Percentiles rank a stretch among this genome's conserved stretches.
These are phyloP conservation scores for Linnemannia elongata DNA, from an alignment of 192 early-diverging fungal species.

Conservation along the genomic window DNA sequence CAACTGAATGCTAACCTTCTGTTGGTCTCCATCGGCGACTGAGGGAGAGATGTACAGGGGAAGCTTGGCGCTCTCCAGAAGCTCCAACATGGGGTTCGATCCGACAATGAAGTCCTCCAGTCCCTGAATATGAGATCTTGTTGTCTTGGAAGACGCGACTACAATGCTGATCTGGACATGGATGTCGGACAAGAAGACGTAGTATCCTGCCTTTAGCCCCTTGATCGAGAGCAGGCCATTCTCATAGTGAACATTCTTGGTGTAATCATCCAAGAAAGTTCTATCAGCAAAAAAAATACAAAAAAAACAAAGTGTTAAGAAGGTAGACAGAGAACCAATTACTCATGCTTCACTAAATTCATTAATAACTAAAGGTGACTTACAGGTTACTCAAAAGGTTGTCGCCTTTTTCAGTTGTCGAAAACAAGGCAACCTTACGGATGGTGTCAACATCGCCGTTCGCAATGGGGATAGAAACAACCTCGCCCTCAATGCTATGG, in stretches of 20 bases:
- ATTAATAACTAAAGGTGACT: neutral
- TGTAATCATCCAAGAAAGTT: constrained; percentile 18
- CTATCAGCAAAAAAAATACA: neutral
- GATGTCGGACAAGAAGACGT: constrained; percentile 25
- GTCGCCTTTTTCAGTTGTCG: neutral
- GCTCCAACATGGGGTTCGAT: constrained; percentile 46
- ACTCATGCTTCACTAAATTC: no score
- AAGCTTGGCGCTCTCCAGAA: constrained; percentile 22
- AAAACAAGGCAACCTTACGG: constrained; percentile 41
- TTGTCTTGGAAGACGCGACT: constrained; percentile 11
- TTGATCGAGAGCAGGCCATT: constrained; percentile 33
- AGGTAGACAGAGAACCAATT: no score
- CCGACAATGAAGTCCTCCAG: constrained; percentile 31
- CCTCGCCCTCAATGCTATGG: constrained; percentile 23
- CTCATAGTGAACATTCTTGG: constrained; percentile 18
- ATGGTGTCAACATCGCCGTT: constrained; percentile 12
- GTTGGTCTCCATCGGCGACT: neutral
- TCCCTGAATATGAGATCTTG: constrained; percentile 21
- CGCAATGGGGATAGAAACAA: constrained; percentile 30
- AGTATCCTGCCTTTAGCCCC: constrained; percentile 41
- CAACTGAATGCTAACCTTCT: constrained; percentile 29
- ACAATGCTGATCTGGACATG: neutral
- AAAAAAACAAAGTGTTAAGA: neutral
- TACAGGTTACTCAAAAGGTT: neutral
- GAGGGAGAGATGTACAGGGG: constrained; percentile 25